A percentile compares a stretch with the other conserved stretches of the same genome.
Evolutionary conservation across 805 yeast species (phyloP).

Genomic region (Spathaspora girioi): DNA sequence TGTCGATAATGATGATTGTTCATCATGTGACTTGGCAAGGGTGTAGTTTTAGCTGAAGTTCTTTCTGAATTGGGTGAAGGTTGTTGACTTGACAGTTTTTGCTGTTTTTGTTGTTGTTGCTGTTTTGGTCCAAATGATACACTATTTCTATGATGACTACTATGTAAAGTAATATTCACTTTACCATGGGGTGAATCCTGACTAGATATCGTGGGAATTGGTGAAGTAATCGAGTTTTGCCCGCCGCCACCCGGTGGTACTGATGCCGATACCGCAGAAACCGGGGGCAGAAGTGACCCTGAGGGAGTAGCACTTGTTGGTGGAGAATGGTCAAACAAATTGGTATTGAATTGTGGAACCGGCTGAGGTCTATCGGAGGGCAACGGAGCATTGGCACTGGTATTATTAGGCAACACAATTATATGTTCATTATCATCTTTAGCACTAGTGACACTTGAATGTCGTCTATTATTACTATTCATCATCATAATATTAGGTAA

Average conservation of each 20-base stretch:
- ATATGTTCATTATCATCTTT: constrained; percentile 42
- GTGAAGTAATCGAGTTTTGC: constrained; percentile 10
- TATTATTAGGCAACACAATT: constrained; percentile 50
- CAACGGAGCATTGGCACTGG: constrained; percentile 48
- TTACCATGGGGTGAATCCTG: constrained; percentile 21
- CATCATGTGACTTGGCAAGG: background rate
- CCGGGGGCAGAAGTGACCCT: background rate
- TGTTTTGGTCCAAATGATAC: constrained; percentile 3
- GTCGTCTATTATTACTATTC: constrained; percentile 25
- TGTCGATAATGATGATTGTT: constrained; percentile 30
- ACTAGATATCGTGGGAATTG: constrained; percentile 19
- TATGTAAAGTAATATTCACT: constrained; percentile 5
- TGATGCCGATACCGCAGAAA: constrained; percentile 12
- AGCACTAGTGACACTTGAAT: constrained; percentile 11
- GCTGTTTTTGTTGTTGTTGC: background rate
- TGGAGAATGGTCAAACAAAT: constrained; percentile 7
- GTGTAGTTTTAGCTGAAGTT: background rate
- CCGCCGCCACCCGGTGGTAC: background rate
- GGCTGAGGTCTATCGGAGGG: constrained; percentile 13
- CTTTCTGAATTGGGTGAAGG: constrained; percentile 7
- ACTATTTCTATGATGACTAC: constrained; percentile 7
- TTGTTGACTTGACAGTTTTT: background rate
- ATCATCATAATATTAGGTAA: constrained; percentile 32
- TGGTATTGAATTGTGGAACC: constrained; percentile 12
- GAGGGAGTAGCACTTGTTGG: background rate